These are phyloP conservation scores for Geotrichum histeridarum DNA, from an alignment of 1,139 yeast genomes.

Conservation along the genomic window DNA sequence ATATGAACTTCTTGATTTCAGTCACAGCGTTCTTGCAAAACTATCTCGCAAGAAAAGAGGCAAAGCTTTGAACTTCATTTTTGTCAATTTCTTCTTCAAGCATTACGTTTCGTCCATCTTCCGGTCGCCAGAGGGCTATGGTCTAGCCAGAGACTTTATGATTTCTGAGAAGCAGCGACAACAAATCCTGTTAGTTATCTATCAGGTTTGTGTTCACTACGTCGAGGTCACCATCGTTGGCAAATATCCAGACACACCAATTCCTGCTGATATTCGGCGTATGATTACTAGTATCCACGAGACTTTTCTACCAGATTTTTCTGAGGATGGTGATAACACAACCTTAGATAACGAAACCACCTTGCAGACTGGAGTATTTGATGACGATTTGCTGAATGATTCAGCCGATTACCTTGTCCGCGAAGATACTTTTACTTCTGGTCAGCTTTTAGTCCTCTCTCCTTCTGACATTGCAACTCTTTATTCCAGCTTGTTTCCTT, in stretches of 20 bases:
- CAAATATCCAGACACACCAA: background rate
- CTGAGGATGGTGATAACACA: background rate
- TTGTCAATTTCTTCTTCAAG: slow-evolving; percentile 28
- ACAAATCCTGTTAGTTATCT: slow-evolving; percentile 25
- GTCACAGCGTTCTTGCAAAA: slow-evolving; percentile 24
- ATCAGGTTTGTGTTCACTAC: slow-evolving; percentile 18
- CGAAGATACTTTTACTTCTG: slow-evolving; percentile 16
- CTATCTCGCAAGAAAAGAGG: slow-evolving; percentile 20
- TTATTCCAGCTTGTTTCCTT: slow-evolving; percentile 32
- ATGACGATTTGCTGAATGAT: slow-evolving; percentile 1
- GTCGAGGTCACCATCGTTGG: slow-evolving; percentile 6
- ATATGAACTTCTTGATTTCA: slow-evolving; percentile 24
- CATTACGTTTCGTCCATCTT: slow-evolving; percentile 24
- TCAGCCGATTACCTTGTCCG: background rate
- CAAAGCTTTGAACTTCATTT: slow-evolving; percentile 24
- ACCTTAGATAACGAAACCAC: background rate
- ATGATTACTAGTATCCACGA: slow-evolving; percentile 1
- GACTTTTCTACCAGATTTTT: background rate
- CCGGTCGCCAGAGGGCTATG: slow-evolving; percentile 28
- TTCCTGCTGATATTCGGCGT: slow-evolving; percentile 5
- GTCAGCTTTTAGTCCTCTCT: slow-evolving; percentile 32
- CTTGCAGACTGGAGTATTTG: background rate
- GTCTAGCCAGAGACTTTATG: slow-evolving; percentile 27
- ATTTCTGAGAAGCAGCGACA: slow-evolving; percentile 29
- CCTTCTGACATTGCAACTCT: slow-evolving; percentile 34